Conservation (phyloP, 2,329 filamentous ascomycete species). For the Golovinomyces cichoracearum region DNA sequence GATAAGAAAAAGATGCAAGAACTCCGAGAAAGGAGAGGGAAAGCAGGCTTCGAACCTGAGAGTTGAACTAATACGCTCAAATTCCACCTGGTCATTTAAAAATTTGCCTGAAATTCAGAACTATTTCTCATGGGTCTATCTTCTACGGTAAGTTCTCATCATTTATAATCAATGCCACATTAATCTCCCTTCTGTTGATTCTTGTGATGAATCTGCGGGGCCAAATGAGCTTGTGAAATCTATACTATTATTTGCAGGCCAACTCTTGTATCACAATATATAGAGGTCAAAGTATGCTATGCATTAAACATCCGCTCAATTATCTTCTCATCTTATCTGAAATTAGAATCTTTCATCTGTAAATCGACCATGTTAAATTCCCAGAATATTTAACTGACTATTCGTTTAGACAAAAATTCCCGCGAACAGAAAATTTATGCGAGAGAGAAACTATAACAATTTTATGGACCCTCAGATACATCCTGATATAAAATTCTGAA, state of each 20-base stretch:
- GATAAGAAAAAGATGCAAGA: constrained; percentile 45
- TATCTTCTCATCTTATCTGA: constrained; percentile 45
- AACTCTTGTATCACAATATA: constrained; percentile 8
- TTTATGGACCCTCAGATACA: too few species aligned
- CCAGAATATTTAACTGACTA: too few species aligned
- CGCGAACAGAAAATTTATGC: too few species aligned
- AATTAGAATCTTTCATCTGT: too few species aligned
- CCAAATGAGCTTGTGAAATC: constrained; percentile 20
- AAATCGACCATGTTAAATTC: too few species aligned
- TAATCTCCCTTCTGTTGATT: constrained; percentile 1
- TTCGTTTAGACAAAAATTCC: too few species aligned
- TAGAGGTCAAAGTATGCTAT: constrained; percentile 16
- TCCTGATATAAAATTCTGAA: too few species aligned
- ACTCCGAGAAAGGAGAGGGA: constrained; percentile 41
- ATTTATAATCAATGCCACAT: constrained; percentile 1
- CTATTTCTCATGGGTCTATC: neutral
- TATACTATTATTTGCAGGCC: constrained; percentile 14
- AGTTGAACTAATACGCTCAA: constrained; percentile 16
- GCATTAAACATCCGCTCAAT: constrained; percentile 37
- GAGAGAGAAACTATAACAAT: too few species aligned
- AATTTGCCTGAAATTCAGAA: neutral
- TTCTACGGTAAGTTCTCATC: constrained; percentile 7
- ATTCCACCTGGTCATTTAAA: neutral
- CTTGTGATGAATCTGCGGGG: constrained; percentile 26
- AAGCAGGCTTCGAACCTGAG: constrained; percentile 25